Percentiles rank a stretch among this genome's conserved stretches.
Evolutionary conservation across 2,329 filamentous ascomycete genomes (phyloP).

Genomic region (Botrytis fabae): DNA sequence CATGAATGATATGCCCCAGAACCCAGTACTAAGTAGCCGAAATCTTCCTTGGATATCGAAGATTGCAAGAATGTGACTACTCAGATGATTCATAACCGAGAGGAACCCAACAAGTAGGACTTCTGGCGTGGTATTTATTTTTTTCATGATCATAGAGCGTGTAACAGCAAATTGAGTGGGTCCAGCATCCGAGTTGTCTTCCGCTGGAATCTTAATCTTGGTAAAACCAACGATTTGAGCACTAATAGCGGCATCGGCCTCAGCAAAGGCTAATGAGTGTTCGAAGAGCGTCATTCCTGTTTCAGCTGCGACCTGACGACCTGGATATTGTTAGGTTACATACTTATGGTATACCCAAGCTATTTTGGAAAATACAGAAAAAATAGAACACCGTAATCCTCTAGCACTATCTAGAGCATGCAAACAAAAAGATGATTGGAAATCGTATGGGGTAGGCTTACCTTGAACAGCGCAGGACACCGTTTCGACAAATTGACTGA

Average conservation of each 20-base stretch:
- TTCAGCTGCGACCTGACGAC: conserved; percentile 72
- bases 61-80: conserved; percentile 79
- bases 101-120: conserved; percentile 83
- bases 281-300: conserved; percentile 97
- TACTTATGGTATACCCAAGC: conserved; percentile 11
- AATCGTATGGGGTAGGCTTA: conserved; percentile 2
- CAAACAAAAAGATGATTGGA: neutral
- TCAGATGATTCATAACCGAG: conserved; percentile 86
- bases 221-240: conserved; percentile 61
- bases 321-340: conserved; percentile 19
- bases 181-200: conserved; percentile 31
- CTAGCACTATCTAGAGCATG: conserved; percentile 1
- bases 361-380: neutral
- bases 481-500: conserved; percentile 87
- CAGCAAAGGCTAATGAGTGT: conserved; percentile 91
- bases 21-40: conserved; percentile 80
- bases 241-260: conserved; percentile 85
- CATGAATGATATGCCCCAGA: conserved; percentile 94
- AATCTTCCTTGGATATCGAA: conserved; percentile 76
- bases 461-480: conserved; percentile 87
- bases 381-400: neutral
- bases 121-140: conserved; percentile 86
- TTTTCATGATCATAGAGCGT: conserved; percentile 68
- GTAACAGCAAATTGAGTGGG: conserved; percentile 52
- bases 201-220: conserved; percentile 31